A percentile compares a stretch with the other conserved stretches of the same genome.
These are phyloP conservation scores for Carallia pectinifolia DNA, from an alignment of 345 rosid genomes.

Conservation along the genomic window DNA sequence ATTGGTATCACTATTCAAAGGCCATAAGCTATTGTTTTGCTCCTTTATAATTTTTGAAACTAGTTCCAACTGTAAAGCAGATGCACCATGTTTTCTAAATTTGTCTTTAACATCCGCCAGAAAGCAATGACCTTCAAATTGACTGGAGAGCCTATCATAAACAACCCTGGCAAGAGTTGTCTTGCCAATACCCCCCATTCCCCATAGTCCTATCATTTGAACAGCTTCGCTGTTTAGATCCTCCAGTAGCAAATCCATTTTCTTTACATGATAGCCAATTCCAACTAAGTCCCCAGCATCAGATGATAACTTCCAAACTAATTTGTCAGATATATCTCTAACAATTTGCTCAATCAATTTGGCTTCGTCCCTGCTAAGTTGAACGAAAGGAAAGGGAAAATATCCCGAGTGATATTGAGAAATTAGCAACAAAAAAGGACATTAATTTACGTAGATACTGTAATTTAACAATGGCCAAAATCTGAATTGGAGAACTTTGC, in stretches of 20 bases:
- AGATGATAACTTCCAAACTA: background rate
- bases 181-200: conserved; percentile 14
- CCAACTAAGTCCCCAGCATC: conserved; percentile 10
- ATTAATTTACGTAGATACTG: too few species aligned
- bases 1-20: background rate
- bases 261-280: background rate
- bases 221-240: background rate
- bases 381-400: background rate
- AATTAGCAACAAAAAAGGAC: too few species aligned
- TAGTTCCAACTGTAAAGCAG: background rate
- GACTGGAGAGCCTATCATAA: background rate
- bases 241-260: conserved; percentile 1
- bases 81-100: background rate
- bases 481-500: background rate
- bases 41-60: background rate
- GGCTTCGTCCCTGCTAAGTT: conserved; percentile 3
- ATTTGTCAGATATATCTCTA: conserved; percentile 10
- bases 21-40: background rate
- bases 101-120: conserved; percentile 10
- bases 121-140: conserved; percentile 9
- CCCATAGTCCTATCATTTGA: background rate
- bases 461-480: too few species aligned
- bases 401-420: background rate
- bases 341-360: conserved; percentile 5
- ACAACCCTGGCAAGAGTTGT: background rate